Evolutionary conservation across 2,329 filamentous ascomycete species (phyloP).

Genomic region (Pseudomassariella vexata): DNA sequence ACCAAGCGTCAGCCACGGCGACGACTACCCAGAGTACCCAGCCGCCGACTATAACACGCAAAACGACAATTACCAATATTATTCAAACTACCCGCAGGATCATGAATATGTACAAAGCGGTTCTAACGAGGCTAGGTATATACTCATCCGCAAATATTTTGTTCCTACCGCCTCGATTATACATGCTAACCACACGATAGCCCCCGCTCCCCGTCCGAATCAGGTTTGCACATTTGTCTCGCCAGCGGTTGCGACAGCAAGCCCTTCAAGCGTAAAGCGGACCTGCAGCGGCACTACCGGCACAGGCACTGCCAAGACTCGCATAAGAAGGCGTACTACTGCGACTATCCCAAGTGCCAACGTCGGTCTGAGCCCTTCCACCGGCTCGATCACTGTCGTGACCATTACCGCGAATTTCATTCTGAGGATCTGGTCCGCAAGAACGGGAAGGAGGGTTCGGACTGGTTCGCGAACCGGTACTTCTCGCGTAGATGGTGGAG

Average conservation of each 20-base stretch:
- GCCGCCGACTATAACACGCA: too few species aligned
- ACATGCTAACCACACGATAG: too few species aligned
- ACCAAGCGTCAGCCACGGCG: too few species aligned
- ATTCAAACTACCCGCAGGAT: too few species aligned
- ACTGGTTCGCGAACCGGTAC: constrained; percentile 34
- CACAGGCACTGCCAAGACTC: constrained; percentile 39
- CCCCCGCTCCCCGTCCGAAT: too few species aligned
- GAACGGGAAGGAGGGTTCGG: constrained; percentile 17
- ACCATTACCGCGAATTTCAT: constrained; percentile 51
- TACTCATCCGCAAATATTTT: too few species aligned
- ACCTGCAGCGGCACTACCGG: constrained; percentile 47
- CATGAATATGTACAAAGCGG: too few species aligned
- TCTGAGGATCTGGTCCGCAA: constrained; percentile 36
- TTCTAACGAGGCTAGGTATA: too few species aligned
- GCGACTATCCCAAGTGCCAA: constrained; percentile 46
- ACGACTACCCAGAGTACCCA: too few species aligned
- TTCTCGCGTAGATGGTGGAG: constrained; percentile 44
- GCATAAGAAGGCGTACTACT: constrained; percentile 37
- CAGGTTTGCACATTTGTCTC: constrained; percentile 2
- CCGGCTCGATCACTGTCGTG: constrained; percentile 51
- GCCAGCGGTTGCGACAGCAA: constrained; percentile 31
- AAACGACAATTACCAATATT: too few species aligned
- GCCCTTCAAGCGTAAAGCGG: constrained; percentile 46
- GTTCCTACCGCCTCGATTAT: too few species aligned
- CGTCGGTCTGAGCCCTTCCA: constrained; percentile 41